Base-by-base conservation (phyloP, 441 rosid genomes). In the Gossypium schwendimanii region DNA sequence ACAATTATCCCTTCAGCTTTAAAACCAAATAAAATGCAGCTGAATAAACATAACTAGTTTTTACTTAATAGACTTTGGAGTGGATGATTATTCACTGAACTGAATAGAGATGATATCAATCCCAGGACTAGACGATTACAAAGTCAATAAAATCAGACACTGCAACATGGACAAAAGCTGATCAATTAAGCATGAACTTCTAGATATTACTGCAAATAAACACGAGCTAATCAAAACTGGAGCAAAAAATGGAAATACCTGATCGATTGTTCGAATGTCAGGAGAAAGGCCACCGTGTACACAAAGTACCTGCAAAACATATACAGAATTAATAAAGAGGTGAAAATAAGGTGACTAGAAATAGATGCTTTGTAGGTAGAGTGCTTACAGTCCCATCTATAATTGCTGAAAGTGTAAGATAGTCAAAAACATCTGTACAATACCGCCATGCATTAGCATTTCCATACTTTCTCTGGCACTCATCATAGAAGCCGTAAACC, bases 391-490 rank as follows among this genome's bases (percentile, higher is more conserved):
- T 91, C 81, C 99, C 99, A 90, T 95, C 99, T 78, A 95, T 89
- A 74, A 95, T 93, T 58, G 99, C 99, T 73, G 99, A 95, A 59
- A 95, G 98, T 58, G 99, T 93, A 63, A 95, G 87, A 85, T 90
- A 95, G 81, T 95, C 98, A 79, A 95, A 95, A 58, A 95, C 99
- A 81, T 95, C 99, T 17, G 99, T 95, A 85, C 99, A 95, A 71
- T 96, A 96, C 80, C 98, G 95, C 99, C 99, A 96, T 21, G 98
- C 99, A 85, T 96, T 96, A 72, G 99, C 99, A 89, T 96, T 96
- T 67, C 99, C 99, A 68, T 96, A 96, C 87, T 96, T 96, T 83
- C 99, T 85, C 75, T 96, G 99, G 86, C 99, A 96, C 82, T 96
- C 99, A 49, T 96, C 99, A 78, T 96, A 96, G 84, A 96, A 96